phyloP scores from a whole-genome alignment of 768 basidiomycete genomes.

The Auricularia auricula-judae region DNA sequence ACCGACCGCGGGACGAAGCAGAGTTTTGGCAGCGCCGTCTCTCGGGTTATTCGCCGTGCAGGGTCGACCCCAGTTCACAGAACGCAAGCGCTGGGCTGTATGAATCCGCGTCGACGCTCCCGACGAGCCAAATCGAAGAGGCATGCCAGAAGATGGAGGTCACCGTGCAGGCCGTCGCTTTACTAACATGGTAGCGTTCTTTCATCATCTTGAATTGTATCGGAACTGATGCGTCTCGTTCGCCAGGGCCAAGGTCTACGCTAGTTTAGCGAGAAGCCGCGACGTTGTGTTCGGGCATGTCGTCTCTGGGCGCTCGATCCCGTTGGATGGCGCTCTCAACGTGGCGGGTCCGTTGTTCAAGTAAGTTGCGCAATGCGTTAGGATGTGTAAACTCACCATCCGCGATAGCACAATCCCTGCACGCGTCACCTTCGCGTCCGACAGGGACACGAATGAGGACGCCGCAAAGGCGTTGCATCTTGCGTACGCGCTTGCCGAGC shows the following conservation, averaged over 20 bases:
- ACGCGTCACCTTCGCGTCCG: constrained; percentile 22
- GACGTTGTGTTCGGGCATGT: constrained; percentile 38
- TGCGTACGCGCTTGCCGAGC: constrained; percentile 26
- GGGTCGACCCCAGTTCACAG: not conserved
- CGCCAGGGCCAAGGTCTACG: constrained; percentile 15
- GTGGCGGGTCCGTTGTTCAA: constrained; percentile 35
- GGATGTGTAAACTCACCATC: not conserved
- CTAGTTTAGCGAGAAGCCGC: constrained; percentile 10
- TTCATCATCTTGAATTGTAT: not conserved
- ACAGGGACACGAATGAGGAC: constrained; percentile 18
- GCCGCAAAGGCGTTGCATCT: constrained; percentile 27
- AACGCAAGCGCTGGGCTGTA: not conserved
- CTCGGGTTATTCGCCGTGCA: not conserved
- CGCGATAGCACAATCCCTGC: constrained; percentile 35
- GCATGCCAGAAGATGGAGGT: not conserved
- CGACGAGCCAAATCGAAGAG: not conserved
- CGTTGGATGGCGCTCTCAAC: constrained; percentile 27
- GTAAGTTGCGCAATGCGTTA: constrained; percentile 19
- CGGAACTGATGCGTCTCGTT: not conserved
- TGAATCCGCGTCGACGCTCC: not conserved
- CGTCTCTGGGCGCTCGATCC: constrained; percentile 28
- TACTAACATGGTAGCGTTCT: not conserved
- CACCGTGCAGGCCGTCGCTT: not conserved
- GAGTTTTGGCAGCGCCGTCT: not conserved
- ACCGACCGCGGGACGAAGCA: not conserved